A percentile compares a stretch with the other conserved stretches of the same genome.
Evolutionary conservation across 306 rosid genomes (phyloP).

Genomic region (Quillaja saponaria): DNA sequence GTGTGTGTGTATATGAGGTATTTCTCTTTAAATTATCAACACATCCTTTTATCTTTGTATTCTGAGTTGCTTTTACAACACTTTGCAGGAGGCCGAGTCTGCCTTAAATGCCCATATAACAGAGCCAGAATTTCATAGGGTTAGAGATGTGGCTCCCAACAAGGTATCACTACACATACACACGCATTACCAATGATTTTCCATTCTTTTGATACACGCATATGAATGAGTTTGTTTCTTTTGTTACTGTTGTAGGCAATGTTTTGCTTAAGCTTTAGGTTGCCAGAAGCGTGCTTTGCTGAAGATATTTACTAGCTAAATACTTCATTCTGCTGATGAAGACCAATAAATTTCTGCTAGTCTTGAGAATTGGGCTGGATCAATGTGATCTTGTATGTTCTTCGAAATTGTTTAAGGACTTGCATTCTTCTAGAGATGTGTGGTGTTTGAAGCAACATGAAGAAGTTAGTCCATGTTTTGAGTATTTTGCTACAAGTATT

Average conservation of each 20-base stretch:
- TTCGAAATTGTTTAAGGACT: too few relatives aligned
- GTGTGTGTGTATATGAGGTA: neutral
- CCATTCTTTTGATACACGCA: neutral
- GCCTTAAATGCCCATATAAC: conserved; percentile 62
- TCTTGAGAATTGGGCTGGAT: conserved; percentile 14
- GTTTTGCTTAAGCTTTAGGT: conserved; percentile 79
- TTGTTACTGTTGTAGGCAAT: conserved; percentile 60
- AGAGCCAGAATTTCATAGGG: conserved; percentile 70
- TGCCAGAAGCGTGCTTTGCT: conserved; percentile 54
- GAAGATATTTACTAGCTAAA: conserved; percentile 33
- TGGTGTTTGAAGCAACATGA: too few relatives aligned
- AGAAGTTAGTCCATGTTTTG: too few relatives aligned
- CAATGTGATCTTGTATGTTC: too few relatives aligned
- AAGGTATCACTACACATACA: conserved; percentile 61
- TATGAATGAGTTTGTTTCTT: neutral
- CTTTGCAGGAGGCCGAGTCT: conserved; percentile 78
- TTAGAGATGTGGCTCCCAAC: conserved; percentile 95
- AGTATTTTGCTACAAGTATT: too few relatives aligned
- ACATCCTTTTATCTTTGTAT: neutral
- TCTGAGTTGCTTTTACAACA: conserved; percentile 16
- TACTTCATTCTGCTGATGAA: conserved; percentile 20
- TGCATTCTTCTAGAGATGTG: too few relatives aligned
- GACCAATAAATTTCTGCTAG: conserved; percentile 17
- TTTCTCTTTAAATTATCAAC: neutral
- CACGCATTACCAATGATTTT: neutral